Evolutionary conservation across 768 basidiomycete genomes (phyloP).

Genomic region (Chalciporus pseudorubinellus): DNA sequence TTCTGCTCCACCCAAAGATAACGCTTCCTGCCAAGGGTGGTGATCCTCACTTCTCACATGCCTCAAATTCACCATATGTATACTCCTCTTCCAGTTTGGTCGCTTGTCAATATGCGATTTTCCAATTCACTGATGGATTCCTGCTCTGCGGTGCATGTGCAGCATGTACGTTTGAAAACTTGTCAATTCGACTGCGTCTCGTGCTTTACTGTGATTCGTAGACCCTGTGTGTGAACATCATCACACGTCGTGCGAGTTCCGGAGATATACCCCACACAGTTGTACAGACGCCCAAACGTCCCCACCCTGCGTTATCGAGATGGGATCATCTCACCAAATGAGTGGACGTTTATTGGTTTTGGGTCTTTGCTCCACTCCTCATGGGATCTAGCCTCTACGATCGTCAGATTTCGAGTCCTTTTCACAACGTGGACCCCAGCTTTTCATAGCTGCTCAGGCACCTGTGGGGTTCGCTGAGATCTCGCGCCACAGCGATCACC

Average conservation of each 20-base stretch:
- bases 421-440: constrained; percentile 7
- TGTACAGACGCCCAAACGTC: background rate
- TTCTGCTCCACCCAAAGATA: constrained; percentile 9
- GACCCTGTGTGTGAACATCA: background rate
- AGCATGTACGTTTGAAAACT: background rate
- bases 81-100: constrained; percentile 4
- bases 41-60: constrained; percentile 15
- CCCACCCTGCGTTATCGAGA: background rate
- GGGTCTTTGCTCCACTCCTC: constrained; percentile 15
- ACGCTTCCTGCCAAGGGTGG: constrained; percentile 10
- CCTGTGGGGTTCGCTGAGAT: constrained; percentile 23
- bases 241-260: background rate
- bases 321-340: background rate
- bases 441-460: constrained; percentile 10
- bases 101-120: constrained; percentile 12
- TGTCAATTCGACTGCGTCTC: constrained; percentile 1
- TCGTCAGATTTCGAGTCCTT: constrained; percentile 11
- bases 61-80: constrained; percentile 1
- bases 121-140: constrained; percentile 15
- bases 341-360: background rate
- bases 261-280: constrained; percentile 21
- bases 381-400: constrained; percentile 10
- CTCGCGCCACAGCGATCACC: constrained; percentile 17
- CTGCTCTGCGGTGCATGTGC: constrained; percentile 7
- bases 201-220: background rate